A percentile compares a stretch with the other conserved stretches of the same genome.
Evolutionary conservation across 2,329 filamentous ascomycete species (phyloP).

Genomic region (Cercospora sp.): DNA sequence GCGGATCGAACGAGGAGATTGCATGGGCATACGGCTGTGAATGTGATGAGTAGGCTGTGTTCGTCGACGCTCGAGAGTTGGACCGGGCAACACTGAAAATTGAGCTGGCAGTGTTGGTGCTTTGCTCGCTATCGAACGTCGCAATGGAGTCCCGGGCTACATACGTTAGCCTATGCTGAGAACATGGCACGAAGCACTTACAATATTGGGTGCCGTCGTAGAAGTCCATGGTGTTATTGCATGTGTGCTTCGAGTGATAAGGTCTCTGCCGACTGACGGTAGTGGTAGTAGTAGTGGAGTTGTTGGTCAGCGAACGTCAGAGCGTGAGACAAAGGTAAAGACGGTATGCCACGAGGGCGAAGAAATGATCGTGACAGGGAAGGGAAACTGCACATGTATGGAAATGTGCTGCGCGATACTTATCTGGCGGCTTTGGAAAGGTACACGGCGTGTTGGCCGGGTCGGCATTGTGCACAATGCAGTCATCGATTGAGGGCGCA

Average conservation of each 20-base stretch:
- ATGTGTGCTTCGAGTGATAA: neutral
- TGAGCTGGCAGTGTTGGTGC: slow-evolving; percentile 2
- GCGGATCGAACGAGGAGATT: neutral
- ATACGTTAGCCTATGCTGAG: neutral
- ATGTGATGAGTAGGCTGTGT: slow-evolving; percentile 9
- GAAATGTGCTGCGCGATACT: neutral
- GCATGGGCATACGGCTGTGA: neutral
- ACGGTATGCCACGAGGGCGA: slow-evolving; percentile 3
- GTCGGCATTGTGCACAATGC: neutral
- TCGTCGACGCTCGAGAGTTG: slow-evolving; percentile 6
- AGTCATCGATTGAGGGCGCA: slow-evolving; percentile 7
- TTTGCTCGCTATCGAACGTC: slow-evolving; percentile 15
- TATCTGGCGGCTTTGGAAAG: neutral
- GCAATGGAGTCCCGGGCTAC: slow-evolving; percentile 8
- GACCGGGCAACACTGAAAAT: slow-evolving; percentile 12
- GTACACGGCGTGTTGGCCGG: neutral
- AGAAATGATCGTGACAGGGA: neutral
- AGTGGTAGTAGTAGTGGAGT: neutral
- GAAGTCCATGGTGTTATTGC: neutral
- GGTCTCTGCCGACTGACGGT: neutral
- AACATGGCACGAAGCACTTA: neutral
- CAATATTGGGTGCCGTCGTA: neutral
- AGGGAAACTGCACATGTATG: neutral
- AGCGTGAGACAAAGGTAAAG: neutral
- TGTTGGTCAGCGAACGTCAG: neutral